A percentile compares a stretch with the other conserved stretches of the same genome.
phyloP scores from a whole-genome alignment of 257 asterid species.

The Striga asiatica region DNA sequence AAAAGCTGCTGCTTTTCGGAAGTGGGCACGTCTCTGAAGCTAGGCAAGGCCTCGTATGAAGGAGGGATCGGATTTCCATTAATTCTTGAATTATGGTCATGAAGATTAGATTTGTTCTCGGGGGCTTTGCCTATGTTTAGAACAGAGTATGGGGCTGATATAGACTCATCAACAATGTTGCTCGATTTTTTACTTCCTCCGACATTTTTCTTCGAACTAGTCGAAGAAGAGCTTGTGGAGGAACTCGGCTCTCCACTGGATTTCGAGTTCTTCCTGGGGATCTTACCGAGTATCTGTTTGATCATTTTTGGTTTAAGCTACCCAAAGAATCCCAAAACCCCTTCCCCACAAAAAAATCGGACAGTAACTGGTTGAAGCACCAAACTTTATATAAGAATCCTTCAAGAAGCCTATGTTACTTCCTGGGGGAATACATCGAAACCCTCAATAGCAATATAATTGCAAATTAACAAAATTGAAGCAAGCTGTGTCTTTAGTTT shows the following conservation, averaged over 20 bases:
- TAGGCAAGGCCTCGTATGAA: constrained; percentile 17
- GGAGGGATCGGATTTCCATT: neutral
- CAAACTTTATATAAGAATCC: too few species aligned
- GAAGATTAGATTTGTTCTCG: constrained; percentile 6
- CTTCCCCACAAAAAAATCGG: neutral
- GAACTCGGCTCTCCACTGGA: constrained; percentile 8
- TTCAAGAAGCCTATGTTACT: too few species aligned
- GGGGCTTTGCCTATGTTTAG: constrained; percentile 5
- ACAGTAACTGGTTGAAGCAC: neutral
- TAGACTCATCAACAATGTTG: constrained; percentile 7
- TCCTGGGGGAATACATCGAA: too few species aligned
- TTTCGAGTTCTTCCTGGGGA: constrained; percentile 25
- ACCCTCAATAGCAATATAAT: too few species aligned
- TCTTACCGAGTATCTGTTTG: constrained; percentile 22
- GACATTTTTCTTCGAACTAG: constrained; percentile 16
- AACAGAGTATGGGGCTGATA: constrained; percentile 22
- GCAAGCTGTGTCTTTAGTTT: too few species aligned
- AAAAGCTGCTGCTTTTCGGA: constrained; percentile 23
- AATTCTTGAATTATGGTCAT: neutral
- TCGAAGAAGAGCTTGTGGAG: neutral
- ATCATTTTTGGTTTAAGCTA: constrained; percentile 15
- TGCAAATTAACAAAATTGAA: too few species aligned
- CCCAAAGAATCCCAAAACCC: constrained; percentile 7
- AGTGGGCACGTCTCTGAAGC: constrained; percentile 19
- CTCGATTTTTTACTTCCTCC: too few species aligned